These are phyloP conservation scores for Pichia occidentalis DNA, from an alignment of 805 yeast species.

Conservation along the genomic window DNA sequence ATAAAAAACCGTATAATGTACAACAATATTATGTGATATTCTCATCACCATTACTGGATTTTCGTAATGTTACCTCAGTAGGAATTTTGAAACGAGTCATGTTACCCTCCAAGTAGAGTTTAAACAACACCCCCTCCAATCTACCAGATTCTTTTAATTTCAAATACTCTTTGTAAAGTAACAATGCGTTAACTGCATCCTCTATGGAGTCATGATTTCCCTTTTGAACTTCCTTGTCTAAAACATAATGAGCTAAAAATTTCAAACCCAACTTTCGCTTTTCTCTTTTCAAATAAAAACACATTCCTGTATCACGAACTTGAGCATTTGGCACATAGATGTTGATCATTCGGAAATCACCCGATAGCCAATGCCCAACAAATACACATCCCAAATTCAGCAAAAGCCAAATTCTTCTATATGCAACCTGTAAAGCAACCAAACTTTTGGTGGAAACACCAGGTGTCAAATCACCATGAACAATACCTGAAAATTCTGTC, in stretches of 20 bases:
- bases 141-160: constrained; percentile 52
- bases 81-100: constrained; percentile 49
- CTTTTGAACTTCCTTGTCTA: constrained; percentile 72
- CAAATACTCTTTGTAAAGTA: constrained; percentile 64
- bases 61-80: constrained; percentile 6
- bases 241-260: constrained; percentile 74
- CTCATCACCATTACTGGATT: background rate
- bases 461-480: constrained; percentile 83
- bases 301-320: constrained; percentile 81
- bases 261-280: constrained; percentile 78
- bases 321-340: constrained; percentile 80
- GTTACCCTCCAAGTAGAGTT: constrained; percentile 68
- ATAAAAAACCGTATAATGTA: constrained; percentile 6
- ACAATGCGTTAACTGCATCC: constrained; percentile 84
- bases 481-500: constrained; percentile 91
- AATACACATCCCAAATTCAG: constrained; percentile 84
- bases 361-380: constrained; percentile 89
- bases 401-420: constrained; percentile 83
- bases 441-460: constrained; percentile 54
- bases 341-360: constrained; percentile 91
- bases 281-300: constrained; percentile 66
- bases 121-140: constrained; percentile 55
- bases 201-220: constrained; percentile 97
- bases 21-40: background rate
- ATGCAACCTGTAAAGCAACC: constrained; percentile 76